Percentiles rank a stretch among this genome's conserved stretches.
These are phyloP conservation scores for Pueraria montana DNA, from an alignment of 306 rosid species.

Conservation along the genomic window DNA sequence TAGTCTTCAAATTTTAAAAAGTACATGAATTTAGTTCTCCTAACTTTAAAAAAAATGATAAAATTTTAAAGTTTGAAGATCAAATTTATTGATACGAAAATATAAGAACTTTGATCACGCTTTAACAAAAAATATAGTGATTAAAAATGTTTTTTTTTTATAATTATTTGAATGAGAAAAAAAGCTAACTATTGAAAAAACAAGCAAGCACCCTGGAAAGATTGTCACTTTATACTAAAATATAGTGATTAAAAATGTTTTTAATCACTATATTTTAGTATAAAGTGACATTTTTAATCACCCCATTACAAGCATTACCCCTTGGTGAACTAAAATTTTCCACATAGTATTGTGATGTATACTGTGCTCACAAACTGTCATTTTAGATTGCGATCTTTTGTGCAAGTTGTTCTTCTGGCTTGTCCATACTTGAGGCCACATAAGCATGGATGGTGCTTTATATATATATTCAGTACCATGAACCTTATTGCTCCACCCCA, in stretches of 20 bases:
- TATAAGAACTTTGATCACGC: too few relatives aligned
- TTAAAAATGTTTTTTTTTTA: too few relatives aligned
- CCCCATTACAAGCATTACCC: conserved; percentile 34
- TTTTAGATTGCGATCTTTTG: conserved; percentile 35
- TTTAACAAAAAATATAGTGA: too few relatives aligned
- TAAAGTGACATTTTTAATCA: too few relatives aligned
- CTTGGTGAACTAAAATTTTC: conserved; percentile 29
- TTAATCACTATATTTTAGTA: too few relatives aligned
- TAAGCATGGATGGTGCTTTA: conserved; percentile 36
- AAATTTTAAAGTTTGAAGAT: too few relatives aligned
- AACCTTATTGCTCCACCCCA: conserved; percentile 37
- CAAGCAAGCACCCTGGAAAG: not conserved
- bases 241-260: too few relatives aligned
- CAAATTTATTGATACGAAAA: too few relatives aligned
- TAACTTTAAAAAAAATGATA: too few relatives aligned
- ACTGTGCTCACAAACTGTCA: conserved; percentile 35
- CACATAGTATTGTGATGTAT: conserved; percentile 11
- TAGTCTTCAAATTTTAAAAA: too few relatives aligned
- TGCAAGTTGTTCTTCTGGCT: conserved; percentile 45
- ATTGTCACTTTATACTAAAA: conserved; percentile 42
- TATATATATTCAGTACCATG: conserved; percentile 27
- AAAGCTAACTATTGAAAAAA: not conserved
- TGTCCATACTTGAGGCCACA: conserved; percentile 48
- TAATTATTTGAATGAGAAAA: not conserved
- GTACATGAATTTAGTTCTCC: too few relatives aligned